Base-by-base conservation (phyloP, 2,329 filamentous ascomycete species). In the Cladosporium oxysporum region DNA sequence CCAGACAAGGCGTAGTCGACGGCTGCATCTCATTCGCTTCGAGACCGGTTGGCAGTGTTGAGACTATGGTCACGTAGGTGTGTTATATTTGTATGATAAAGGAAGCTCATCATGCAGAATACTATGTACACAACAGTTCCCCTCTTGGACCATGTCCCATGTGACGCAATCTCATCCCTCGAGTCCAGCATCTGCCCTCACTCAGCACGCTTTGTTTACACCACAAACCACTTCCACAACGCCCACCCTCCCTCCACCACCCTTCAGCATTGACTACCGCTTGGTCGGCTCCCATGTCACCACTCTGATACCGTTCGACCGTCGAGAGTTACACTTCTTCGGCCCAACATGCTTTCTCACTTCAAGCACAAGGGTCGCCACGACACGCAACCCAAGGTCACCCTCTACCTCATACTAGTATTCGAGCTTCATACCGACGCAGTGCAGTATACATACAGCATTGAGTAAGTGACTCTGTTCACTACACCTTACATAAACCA, bases 1-100 rank as follows among this genome's bases (percentile, higher is more conserved):
- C 93, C 18, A 85, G 94, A 71, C 84, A 88, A 79, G 96, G 86
- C 71, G 90, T 99, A 60, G 90, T 96, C 3, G 88, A 96, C 58
- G 95, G 95, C 0, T 86, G 96, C 67, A 89, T 98, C 83, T 89
- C 89, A 71, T 91, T 97, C 79, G 92, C 95, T 1, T 91, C 93
- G 78, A 82, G 94, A 69, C 95, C 95, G 0, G 87, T 97, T 18
- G 94, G 93, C 1, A 96, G 92, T 0, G 90, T 96, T 1, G 91
- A 92, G 59, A 86, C 91, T 41, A 91, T 92, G 81, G 91, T 97
- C 28, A 62, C 60, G 21, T 68, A 57, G 31, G 44, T 50, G 37
- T 49, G 35, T 23, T 47, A 18, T 37, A 47, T 11, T n/a, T 59
- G 57, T 59, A 59, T 31, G 2, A 47, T 59, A 59, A 47, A 47